Evolutionary conservation across 1,284 basidiomycete species (phyloP).

Genomic region (Tilletia caries): DNA sequence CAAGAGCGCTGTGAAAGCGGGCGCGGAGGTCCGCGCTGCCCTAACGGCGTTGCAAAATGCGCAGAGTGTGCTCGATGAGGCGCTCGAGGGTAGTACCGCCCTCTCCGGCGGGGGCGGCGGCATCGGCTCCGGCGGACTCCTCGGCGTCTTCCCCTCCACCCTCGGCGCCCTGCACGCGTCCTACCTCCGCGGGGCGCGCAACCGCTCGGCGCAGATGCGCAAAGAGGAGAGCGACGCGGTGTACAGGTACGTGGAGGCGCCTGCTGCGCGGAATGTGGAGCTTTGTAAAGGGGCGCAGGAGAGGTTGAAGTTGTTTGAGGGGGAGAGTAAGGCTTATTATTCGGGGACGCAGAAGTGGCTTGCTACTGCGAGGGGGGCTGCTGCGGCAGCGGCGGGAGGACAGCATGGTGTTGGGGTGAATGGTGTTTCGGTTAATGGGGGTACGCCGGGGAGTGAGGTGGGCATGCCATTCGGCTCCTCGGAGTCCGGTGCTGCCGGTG

Average conservation of each 20-base stretch:
- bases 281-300: conserved; percentile 31
- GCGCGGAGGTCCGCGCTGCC: conserved; percentile 22
- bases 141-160: conserved; percentile 24
- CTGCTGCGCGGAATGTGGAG: conserved; percentile 28
- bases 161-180: conserved; percentile 21
- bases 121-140: conserved; percentile 15
- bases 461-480: not conserved
- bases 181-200: conserved; percentile 20
- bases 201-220: conserved; percentile 16
- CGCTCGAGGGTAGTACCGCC: conserved; percentile 17
- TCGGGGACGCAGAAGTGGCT: conserved; percentile 46
- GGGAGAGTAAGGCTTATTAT: conserved; percentile 41
- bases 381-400: not conserved
- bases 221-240: conserved; percentile 24
- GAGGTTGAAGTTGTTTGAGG: conserved; percentile 32
- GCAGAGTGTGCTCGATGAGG: conserved; percentile 28
- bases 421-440: not conserved
- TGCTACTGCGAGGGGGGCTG: conserved; percentile 17
- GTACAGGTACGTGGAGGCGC: conserved; percentile 27
- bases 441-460: not conserved
- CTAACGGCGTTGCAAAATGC: conserved; percentile 25
- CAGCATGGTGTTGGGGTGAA: not conserved
- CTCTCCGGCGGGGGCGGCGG: not conserved
- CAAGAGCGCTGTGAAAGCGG: conserved; percentile 29
- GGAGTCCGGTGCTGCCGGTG: not conserved